Evolutionary conservation across 75 land plant genomes (phyloP), one percentile per base, ranked within the genome.

Genomic region (Sequoia sempervirens): DNA sequence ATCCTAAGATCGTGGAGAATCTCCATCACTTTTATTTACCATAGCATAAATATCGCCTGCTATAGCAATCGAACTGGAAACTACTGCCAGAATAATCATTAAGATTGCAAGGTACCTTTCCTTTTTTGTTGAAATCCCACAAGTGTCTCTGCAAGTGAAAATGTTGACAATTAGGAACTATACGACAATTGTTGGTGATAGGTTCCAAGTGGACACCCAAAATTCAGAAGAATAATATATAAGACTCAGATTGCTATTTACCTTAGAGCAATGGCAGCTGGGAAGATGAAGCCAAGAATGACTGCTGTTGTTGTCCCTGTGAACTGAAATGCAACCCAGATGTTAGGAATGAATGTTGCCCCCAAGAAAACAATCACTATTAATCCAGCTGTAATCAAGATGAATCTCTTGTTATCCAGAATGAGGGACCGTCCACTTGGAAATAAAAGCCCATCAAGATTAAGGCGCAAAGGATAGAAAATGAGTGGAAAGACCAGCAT

Each of bases 401-500:
- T 54, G 85, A 97, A 97, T 41, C 98, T 88, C 76, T 68, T 17
- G 43, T 85, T 89, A 80, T 93, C 93, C 36, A 76, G 81, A 34
- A 84, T 82, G 46, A 97, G 79, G 45, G 95, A 89, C 61, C 68
- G 66, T 46, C 89, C 83, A 0, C 74, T 82, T 38, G 99, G 93
- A 80, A 95, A 97, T 45, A 95, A 84, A 10, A 97, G 87, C 66
- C 90, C 92, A 81, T 97, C 99, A 73, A 97, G 61, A 82, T 97
- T 97, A 46, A 94, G 86, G 38, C 99, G 89, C 58, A 97, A 83
- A 13, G 99, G 90, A 72, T 86, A 93, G 86, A 96, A 91, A 36
- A 97, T 86, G 61, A 97, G 88, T 13, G 98, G 99, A 88, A 95
- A 97, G 56, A 97, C 99, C 82, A 97, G 90, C 98, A 97, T 92